Percentiles rank a stretch among this genome's conserved stretches.
phyloP scores from a whole-genome alignment of 1,284 basidiomycete genomes.

The Ceratobasidium sp. region DNA sequence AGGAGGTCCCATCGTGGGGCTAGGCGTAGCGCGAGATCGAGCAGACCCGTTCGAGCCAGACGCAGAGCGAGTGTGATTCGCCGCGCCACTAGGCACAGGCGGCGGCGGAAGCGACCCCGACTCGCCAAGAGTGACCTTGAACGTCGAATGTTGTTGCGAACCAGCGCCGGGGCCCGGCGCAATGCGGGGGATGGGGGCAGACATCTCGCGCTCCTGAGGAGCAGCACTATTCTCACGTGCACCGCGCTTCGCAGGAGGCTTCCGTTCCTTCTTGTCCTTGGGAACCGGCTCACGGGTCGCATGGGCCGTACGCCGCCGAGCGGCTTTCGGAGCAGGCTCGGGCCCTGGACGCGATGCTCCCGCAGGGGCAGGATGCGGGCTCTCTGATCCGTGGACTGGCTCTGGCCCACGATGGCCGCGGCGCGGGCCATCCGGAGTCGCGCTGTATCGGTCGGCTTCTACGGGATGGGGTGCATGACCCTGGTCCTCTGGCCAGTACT shows the following conservation, averaged over 20 bases:
- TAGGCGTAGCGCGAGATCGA: slow-evolving; percentile 65
- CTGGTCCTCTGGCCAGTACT: slow-evolving; percentile 48
- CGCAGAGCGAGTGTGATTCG: slow-evolving; percentile 21
- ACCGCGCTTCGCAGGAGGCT: slow-evolving; percentile 54
- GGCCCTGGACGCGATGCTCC: neutral
- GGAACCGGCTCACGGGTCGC: slow-evolving; percentile 42
- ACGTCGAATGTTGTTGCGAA: slow-evolving; percentile 35
- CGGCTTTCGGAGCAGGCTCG: slow-evolving; percentile 9
- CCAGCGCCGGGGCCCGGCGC: neutral
- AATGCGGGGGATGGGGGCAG: slow-evolving; percentile 18
- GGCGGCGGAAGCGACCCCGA: slow-evolving; percentile 36
- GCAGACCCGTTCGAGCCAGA: slow-evolving; percentile 60
- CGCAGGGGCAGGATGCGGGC: slow-evolving; percentile 18
- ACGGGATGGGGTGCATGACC: slow-evolving; percentile 24
- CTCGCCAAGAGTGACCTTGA: slow-evolving; percentile 39
- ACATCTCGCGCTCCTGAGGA: slow-evolving; percentile 32
- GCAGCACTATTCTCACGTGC: slow-evolving; percentile 37
- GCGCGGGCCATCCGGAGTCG: slow-evolving; percentile 25
- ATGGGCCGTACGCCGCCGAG: slow-evolving; percentile 8
- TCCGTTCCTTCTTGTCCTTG: slow-evolving; percentile 61
- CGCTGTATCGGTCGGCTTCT: slow-evolving; percentile 42
- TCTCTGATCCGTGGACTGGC: slow-evolving; percentile 30
- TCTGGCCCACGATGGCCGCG: slow-evolving; percentile 24
- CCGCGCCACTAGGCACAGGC: slow-evolving; percentile 35
- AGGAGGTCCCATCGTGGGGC: slow-evolving; percentile 63